phyloP scores from a whole-genome alignment of 2,329 filamentous ascomycete species.

The Coniosporium tulheliwenetii region DNA sequence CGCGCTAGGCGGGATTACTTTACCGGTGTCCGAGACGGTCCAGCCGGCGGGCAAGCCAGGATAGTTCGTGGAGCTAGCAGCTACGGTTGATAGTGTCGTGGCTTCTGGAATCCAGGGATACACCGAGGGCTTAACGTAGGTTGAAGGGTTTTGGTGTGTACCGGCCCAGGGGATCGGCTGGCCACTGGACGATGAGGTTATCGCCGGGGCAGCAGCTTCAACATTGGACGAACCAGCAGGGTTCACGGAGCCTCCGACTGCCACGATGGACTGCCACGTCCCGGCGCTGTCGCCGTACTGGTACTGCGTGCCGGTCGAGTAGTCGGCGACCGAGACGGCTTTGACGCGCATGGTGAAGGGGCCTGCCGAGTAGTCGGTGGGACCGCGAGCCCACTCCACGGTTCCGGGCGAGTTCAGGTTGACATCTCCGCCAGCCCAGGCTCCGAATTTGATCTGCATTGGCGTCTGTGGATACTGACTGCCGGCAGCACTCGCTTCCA shows the following conservation, averaged over 20 bases:
- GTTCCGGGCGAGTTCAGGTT: slow-evolving; percentile 70
- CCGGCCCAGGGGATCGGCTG: slow-evolving; percentile 53
- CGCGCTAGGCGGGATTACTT: slow-evolving; percentile 59
- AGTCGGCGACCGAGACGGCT: slow-evolving; percentile 66
- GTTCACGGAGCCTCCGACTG: slow-evolving; percentile 56
- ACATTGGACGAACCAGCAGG: slow-evolving; percentile 36
- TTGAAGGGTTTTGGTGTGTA: slow-evolving; percentile 41
- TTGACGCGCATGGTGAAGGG: slow-evolving; percentile 80
- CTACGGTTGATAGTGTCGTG: slow-evolving; percentile 24
- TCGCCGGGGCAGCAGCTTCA: slow-evolving; percentile 39
- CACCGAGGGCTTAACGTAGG: slow-evolving; percentile 40
- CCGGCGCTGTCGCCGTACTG: slow-evolving; percentile 65
- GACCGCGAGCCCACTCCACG: slow-evolving; percentile 76
- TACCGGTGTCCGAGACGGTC: slow-evolving; percentile 64
- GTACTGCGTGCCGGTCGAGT: slow-evolving; percentile 86
- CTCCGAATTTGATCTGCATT: slow-evolving; percentile 84
- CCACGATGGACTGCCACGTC: slow-evolving; percentile 69
- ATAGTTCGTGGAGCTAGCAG: slow-evolving; percentile 27
- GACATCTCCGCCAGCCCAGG: slow-evolving; percentile 83
- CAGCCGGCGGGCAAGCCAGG: slow-evolving; percentile 61
- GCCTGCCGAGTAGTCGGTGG: slow-evolving; percentile 67
- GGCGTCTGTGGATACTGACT: slow-evolving; percentile 84
- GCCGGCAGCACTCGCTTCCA: slow-evolving; percentile 52
- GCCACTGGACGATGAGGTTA: slow-evolving; percentile 45
- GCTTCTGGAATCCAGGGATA: slow-evolving; percentile 53